Evolutionary conservation across 352 stramenopile genomes (phyloP).

Genomic region (Pythium dissotocum): DNA sequence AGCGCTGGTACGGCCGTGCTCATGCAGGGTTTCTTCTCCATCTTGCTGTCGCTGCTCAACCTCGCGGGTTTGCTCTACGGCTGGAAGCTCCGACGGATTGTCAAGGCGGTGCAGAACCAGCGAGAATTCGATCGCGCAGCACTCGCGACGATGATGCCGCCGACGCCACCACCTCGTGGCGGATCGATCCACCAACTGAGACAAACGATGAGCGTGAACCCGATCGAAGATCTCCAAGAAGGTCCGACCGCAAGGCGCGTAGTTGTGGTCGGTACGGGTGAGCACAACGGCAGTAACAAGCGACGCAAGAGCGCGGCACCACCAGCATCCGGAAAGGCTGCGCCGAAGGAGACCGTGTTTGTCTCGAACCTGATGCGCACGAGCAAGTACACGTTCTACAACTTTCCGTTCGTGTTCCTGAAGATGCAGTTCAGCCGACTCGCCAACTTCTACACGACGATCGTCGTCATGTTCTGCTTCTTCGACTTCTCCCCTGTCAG

Average conservation of each 20-base stretch:
- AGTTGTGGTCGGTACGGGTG: slow-evolving; percentile 41
- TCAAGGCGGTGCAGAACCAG: slow-evolving; percentile 83
- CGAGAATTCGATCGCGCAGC: slow-evolving; percentile 78
- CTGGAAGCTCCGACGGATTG: slow-evolving; percentile 86
- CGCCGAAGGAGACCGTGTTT: slow-evolving; percentile 35
- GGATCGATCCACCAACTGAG: slow-evolving; percentile 37
- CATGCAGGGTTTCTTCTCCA: slow-evolving; percentile 87
- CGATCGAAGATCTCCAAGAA: slow-evolving; percentile 42
- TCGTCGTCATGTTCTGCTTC: slow-evolving; percentile 88
- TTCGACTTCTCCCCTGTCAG: slow-evolving; percentile 87
- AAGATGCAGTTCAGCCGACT: slow-evolving; percentile 91
- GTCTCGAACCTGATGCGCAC: slow-evolving; percentile 80
- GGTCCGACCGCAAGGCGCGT: slow-evolving; percentile 39
- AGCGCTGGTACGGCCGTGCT: slow-evolving; percentile 78
- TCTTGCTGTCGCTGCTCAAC: slow-evolving; percentile 79
- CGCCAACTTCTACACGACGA: slow-evolving; percentile 89
- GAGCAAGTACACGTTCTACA: slow-evolving; percentile 92
- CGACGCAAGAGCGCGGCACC: slow-evolving; percentile 32
- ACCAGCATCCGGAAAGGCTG: slow-evolving; percentile 23
- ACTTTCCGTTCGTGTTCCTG: slow-evolving; percentile 88
- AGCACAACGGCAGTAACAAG: slow-evolving; percentile 20
- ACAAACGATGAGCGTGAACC: slow-evolving; percentile 64
- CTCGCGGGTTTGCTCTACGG: slow-evolving; percentile 78
- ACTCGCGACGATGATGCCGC: slow-evolving; percentile 75
- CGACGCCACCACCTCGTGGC: slow-evolving; percentile 24